Conservation (phyloP, 306 rosid genomes). For the Lathyrus aphaca region DNA sequence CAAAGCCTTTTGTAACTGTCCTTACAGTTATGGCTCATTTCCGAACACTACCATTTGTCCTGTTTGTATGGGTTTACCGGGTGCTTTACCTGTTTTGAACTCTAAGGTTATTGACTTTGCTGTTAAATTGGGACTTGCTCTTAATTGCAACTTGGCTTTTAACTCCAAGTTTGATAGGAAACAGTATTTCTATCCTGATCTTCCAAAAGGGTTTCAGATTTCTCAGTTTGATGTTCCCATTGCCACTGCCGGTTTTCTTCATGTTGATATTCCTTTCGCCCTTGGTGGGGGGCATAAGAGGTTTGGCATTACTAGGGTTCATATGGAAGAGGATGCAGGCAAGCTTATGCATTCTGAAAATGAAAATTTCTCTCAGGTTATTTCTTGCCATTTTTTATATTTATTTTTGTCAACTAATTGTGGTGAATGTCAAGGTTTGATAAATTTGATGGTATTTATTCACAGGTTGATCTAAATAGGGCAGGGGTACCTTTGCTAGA, state of each 20-base stretch:
- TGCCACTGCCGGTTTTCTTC: constrained; percentile 73
- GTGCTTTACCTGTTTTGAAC: constrained; percentile 86
- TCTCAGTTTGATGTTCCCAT: constrained; percentile 96
- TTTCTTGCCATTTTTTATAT: too few relatives aligned
- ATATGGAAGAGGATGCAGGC: constrained; percentile 99
- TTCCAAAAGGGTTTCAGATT: constrained; percentile 96
- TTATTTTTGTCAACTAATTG: too few relatives aligned
- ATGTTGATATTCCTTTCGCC: constrained; percentile 83
- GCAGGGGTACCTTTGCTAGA: constrained; percentile 98
- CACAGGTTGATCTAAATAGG: too few relatives aligned
- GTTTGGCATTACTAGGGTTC: constrained; percentile 96
- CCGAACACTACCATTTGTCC: constrained; percentile 84
- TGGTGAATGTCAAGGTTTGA: too few relatives aligned
- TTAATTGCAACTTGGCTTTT: constrained; percentile 79
- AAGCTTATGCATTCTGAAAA: constrained; percentile 84
- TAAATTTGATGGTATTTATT: too few relatives aligned
- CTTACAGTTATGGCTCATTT: constrained; percentile 73
- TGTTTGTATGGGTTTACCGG: constrained; percentile 95
- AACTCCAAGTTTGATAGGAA: constrained; percentile 95
- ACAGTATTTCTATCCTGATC: constrained; percentile 93
- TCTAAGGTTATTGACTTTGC: constrained; percentile 78
- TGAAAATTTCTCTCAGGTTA: constrained; percentile 78
- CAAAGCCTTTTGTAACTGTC: too few relatives aligned
- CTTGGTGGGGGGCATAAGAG: constrained; percentile 90
- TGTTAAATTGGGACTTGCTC: constrained; percentile 79